These are phyloP conservation scores for Zymoseptoria crescenta DNA, from an alignment of 2,329 filamentous ascomycete genomes.

Conservation along the genomic window DNA sequence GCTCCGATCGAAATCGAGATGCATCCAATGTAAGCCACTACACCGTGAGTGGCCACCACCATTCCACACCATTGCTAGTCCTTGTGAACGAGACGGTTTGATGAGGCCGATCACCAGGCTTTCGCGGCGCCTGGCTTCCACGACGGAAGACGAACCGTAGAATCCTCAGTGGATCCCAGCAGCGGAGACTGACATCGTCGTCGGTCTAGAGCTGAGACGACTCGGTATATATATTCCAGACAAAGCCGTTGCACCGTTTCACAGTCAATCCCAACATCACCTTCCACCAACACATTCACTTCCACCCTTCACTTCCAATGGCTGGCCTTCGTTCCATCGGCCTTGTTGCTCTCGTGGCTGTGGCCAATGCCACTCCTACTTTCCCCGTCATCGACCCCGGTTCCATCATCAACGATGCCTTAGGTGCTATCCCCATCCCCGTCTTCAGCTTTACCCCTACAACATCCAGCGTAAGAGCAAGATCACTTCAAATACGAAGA, in stretches of 20 bases:
- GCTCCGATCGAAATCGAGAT: background rate
- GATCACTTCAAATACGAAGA: background rate
- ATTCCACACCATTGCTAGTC: background rate
- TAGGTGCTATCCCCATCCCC: background rate
- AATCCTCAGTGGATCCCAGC: background rate
- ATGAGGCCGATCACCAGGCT: background rate
- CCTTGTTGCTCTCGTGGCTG: conserved; percentile 1
- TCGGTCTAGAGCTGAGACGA: background rate
- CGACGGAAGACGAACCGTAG: background rate
- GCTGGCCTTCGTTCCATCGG: conserved; percentile 1
- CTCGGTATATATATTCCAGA: background rate
- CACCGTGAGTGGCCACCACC: background rate
- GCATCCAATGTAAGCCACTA: background rate
- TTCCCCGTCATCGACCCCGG: background rate
- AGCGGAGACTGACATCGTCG: background rate
- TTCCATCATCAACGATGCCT: too few relatives aligned
- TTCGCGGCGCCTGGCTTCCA: background rate
- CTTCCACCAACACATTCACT: background rate
- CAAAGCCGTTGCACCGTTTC: background rate
- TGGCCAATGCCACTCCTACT: conserved; percentile 5
- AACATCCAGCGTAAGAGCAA: background rate
- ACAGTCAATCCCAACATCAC: background rate
- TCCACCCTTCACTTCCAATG: background rate
- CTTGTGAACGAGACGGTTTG: background rate
- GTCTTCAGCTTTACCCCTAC: background rate